Base-by-base conservation (phyloP, 148 eudicot genomes). In the Cornus suecica region DNA sequence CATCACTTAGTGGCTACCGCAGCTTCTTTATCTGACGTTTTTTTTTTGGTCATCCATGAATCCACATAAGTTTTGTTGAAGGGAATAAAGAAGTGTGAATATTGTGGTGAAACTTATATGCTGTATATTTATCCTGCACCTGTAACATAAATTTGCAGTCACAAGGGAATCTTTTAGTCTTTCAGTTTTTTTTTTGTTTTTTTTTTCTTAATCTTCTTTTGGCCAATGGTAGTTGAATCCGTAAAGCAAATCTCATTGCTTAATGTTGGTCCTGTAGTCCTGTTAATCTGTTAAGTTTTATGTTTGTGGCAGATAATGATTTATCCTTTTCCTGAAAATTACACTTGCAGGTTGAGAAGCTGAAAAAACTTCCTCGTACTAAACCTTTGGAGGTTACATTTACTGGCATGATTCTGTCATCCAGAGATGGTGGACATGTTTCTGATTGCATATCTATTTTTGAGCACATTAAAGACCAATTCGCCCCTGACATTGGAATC, bases 401-500 rank as follows among this genome's bases (percentile, higher is more conserved):
- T 83, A 95, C 99, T 45, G 97, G 99, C 77, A 88, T 92, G 93
- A 95, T 95, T 68, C 66, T 83, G 77, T 86, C 97, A 75, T 85
- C 97, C 54, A 78, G 89, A 86, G 87, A 87, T 41, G 93, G 91
- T 42, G 96, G 97, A 58, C 89, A 92, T 73, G 29, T 89, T 75
- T 77, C 80, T 64, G 83, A 84, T 71, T 95, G 99, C 70, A 48
- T 85, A 73, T 82, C 87, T n/a, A 85, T 95, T 69, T 92, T 86
- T 77, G 84, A 89, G 71, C 80, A 81, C 75, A 82, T 89, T 88
- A 86, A 81, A 45, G 76, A 80, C 29, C 85, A 80, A 69, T 86
- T 87, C 73, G 51, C 65, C 69, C 88, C 89, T 37, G 84, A 92
- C 73, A 84, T 90, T 76, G 99, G 99, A 71, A 74, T 91, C 22